These are phyloP conservation scores for Stentor roeselii DNA, from an alignment of 73 alveolate species.

Conservation along the genomic window DNA sequence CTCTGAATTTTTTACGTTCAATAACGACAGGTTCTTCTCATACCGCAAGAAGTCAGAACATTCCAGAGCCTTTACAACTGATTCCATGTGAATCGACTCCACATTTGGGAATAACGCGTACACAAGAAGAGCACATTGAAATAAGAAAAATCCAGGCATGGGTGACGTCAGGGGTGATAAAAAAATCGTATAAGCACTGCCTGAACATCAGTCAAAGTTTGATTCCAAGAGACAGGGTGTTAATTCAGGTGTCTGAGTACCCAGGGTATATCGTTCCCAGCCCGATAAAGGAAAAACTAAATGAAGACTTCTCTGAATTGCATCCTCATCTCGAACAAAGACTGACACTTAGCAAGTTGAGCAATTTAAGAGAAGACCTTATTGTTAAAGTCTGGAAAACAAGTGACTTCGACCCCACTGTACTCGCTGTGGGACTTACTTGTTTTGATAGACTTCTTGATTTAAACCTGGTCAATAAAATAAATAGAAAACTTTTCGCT, in stretches of 20 bases:
- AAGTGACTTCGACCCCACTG: neutral
- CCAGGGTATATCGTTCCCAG: neutral
- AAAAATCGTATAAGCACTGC: neutral
- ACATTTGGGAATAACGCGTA: neutral
- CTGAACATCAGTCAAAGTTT: neutral
- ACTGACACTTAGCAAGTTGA: slow-evolving; percentile 2
- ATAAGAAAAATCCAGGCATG: neutral
- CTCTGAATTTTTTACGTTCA: neutral
- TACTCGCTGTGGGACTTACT: neutral
- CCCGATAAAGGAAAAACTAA: slow-evolving; percentile 6
- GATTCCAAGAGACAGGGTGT: neutral
- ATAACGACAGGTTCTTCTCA: neutral
- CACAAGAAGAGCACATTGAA: neutral
- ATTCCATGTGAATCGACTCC: neutral
- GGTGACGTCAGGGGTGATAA: neutral
- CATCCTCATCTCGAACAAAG: slow-evolving; percentile 14
- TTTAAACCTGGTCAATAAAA: neutral
- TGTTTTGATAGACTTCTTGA: slow-evolving; percentile 9
- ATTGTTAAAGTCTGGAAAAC: slow-evolving; percentile 13
- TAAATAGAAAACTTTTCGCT: slow-evolving; percentile 6
- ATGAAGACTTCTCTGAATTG: neutral
- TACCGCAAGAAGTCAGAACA: neutral
- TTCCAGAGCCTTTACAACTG: neutral
- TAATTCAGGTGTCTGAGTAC: neutral
- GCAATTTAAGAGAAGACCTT: slow-evolving; percentile 22